These are phyloP conservation scores for Aureobasidium mangrovei DNA, from an alignment of 2,329 filamentous ascomycete species.

Conservation along the genomic window DNA sequence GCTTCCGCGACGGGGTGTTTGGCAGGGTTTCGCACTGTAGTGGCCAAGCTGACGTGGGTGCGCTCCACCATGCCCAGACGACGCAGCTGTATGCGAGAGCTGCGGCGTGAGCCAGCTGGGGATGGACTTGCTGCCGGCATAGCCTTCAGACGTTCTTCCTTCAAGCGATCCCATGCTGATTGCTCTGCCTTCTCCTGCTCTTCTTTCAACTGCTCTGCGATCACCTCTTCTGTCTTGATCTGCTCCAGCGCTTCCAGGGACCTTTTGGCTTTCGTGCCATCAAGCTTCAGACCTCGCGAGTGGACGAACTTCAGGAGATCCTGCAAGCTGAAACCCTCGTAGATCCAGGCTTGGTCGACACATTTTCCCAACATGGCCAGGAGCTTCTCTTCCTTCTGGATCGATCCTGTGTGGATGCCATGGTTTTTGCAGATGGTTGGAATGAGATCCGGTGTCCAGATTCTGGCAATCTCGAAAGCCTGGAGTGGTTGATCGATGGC, in stretches of 20 bases:
- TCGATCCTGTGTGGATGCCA: background rate
- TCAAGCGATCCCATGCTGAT: too few species aligned
- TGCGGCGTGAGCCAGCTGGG: too few species aligned
- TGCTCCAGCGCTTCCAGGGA: background rate
- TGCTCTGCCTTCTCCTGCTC: too few species aligned
- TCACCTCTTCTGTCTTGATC: background rate
- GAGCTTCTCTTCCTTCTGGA: background rate
- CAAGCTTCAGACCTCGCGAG: background rate
- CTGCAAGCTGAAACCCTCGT: background rate
- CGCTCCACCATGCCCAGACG: too few species aligned
- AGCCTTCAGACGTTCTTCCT: too few species aligned
- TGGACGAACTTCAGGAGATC: background rate
- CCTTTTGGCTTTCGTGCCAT: background rate
- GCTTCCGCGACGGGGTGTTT: background rate
- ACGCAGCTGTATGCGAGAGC: too few species aligned
- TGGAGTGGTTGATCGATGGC: background rate
- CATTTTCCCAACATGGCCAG: background rate
- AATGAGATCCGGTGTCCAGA: background rate
- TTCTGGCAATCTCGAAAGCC: background rate
- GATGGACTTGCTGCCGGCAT: too few species aligned
- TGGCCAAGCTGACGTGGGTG: background rate
- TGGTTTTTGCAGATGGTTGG: background rate
- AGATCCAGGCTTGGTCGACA: background rate
- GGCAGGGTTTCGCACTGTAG: background rate
- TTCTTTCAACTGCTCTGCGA: too few species aligned